Evolutionary conservation across 1,284 basidiomycete genomes (phyloP), one percentile per base, ranked within the genome.

Genomic region (Cystobasidium sp.): DNA sequence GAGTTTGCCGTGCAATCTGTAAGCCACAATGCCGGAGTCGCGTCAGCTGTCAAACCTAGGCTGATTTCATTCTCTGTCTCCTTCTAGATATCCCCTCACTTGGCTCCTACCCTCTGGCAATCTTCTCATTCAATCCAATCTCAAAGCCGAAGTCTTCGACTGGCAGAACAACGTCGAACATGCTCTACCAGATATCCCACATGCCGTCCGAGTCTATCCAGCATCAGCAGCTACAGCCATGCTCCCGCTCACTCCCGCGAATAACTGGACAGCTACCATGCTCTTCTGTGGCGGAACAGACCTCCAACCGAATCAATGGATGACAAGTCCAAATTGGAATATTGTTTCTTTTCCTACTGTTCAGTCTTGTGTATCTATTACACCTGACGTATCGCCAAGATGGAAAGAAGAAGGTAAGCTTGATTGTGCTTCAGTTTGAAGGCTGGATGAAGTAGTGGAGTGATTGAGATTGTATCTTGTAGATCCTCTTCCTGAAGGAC

Each of bases 161-260:
- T 74, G 90, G 90, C 86, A 88, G 69, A 86, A 85, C 12, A 86
- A 88, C 76, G 78, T 83, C 65, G 91, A 93, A 82, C 77, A 83
- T 78, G 70, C 80, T 14, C 80, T 84, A 68, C 77, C 79, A 73
- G 78, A 84, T 76, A 85, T 85, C 79, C 84, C 85, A 31, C 80
- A 86, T 71, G 88, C 94, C 65, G 86, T 88, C 55, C 90, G 93
- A 72, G 92, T 95, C 44, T 97, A 97, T 84, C 95, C 95, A 51
- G 94, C 92, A 0, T 95, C 93, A 0, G 94, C 90, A 70, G 94
- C 91, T 9, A 88, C 88, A 0, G 91, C 91, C 68, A 94, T 97
- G 93, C 84, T 96, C 6, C 94, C 95, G 0, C 85, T 97, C 53
- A 94, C 92, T 0, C 91, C 92, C 3, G 89, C 86, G 69, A 96